Base-by-base conservation (phyloP, 2,329 filamentous ascomycete genomes). In the Grosmannia huntii region DNA sequence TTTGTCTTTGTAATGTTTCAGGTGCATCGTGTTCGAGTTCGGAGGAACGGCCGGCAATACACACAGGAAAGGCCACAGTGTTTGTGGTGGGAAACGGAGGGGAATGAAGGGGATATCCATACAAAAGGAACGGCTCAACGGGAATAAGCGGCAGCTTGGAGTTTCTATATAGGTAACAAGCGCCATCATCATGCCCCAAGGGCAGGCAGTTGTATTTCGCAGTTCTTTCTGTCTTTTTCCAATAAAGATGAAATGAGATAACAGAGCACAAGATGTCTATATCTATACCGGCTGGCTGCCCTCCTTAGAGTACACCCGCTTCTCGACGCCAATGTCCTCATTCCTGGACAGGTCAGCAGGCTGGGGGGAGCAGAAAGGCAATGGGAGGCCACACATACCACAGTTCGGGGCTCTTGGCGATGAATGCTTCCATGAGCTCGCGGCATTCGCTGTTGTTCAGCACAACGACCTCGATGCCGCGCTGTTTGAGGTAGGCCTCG, bases 391-490 rank as follows among this genome's bases (percentile, higher is more conserved):
- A 6, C 12, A 71, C 77, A 63, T 69, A 85, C 86, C 87, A 90
- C 59, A 90, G 74, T 61, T 82, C 80, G 2, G 87, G 87, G 68
- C 86, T 85, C 67, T 87, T 81, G 57, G 76, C 75, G 65, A 90
- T 88, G 67, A 90, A 91, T 63, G 74, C 80, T 60, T 80, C 77
- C 86, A 91, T 88, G 68, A 90, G 66, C 49, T 76, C 76, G 70
- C 81, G 79, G 67, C 86, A 89, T 66, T 85, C 81, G 38, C 76
- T 67, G 65, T 82, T 81, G 64, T 87, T 77, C 60, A 90, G 65
- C 36, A 89, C 84, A n/a, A 89, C 74, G 4, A 91, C 84, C 66
- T 90, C 84, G 65, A 90, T 79, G 25, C 87, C 86, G 59, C 81
- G 78, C 63, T 79, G 75, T 68, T 79, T 78, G 46, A 91, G 74